Evolutionary conservation across 1,139 yeast species (phyloP).

Genomic region (Kodamaea fungicola): DNA sequence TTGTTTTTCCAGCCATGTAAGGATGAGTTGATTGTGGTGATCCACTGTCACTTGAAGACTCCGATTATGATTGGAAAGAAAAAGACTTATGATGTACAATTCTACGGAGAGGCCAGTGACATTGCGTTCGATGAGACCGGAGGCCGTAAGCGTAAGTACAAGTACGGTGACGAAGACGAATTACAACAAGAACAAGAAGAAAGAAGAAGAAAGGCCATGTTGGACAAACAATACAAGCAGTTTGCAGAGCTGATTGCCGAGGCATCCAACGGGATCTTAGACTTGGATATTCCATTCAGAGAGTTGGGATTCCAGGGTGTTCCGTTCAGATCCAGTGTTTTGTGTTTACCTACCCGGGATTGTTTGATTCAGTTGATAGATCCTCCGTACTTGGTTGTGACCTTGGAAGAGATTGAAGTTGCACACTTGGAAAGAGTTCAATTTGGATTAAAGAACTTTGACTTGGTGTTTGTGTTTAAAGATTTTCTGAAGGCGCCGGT

Average conservation of each 20-base stretch:
- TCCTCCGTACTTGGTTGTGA: conserved; percentile 90
- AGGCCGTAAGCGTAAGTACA: conserved; percentile 80
- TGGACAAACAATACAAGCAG: conserved; percentile 86
- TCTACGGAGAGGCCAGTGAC: conserved; percentile 95
- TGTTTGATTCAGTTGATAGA: conserved; percentile 92
- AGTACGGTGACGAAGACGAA: conserved; percentile 98
- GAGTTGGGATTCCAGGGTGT: conserved; percentile 98
- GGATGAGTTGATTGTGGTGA: conserved; percentile 87
- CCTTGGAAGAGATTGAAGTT: conserved; percentile 87
- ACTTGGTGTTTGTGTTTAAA: conserved; percentile 89
- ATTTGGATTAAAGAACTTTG: conserved; percentile 94
- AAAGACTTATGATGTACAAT: conserved; percentile 93
- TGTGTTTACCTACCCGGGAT: conserved; percentile 96
- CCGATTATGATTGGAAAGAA: conserved; percentile 96
- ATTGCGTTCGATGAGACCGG: conserved; percentile 98
- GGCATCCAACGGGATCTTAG: conserved; percentile 75
- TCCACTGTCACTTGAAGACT: conserved; percentile 87
- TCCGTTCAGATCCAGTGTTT: conserved; percentile 90
- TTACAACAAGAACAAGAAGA: conserved; percentile 98
- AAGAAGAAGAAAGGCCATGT: conserved; percentile 82
- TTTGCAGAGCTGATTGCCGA: conserved; percentile 92
- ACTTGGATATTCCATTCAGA: conserved; percentile 91
- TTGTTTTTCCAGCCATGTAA: conserved; percentile 94
- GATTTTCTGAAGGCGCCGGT: conserved; percentile 85
- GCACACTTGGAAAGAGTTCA: conserved; percentile 97